Percentiles rank a stretch among this genome's conserved stretches.
Evolutionary conservation across 371 early-diverging fungal genomes (phyloP).

Genomic region (Mucor plumbeus): DNA sequence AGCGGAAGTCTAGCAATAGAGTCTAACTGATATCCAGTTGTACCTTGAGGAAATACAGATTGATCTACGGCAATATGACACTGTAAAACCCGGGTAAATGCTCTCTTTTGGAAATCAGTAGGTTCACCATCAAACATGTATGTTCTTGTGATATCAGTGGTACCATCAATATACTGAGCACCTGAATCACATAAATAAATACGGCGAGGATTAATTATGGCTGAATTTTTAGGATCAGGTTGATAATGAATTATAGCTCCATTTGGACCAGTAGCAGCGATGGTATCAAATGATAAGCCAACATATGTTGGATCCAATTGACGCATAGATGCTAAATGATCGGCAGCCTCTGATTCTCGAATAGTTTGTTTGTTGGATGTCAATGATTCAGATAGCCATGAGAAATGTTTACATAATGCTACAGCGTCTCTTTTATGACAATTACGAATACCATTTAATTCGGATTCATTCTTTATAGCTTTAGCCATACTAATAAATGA

Average conservation of each 20-base stretch:
- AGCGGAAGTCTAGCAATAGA: constrained; percentile 85
- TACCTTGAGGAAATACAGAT: constrained; percentile 85
- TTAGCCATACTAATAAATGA: constrained; percentile 83
- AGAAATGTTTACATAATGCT: constrained; percentile 91
- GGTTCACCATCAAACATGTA: constrained; percentile 87
- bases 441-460: constrained; percentile 90
- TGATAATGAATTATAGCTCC: constrained; percentile 97
- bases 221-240: constrained; percentile 71
- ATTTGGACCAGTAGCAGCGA: constrained; percentile 91
- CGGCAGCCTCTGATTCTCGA: constrained; percentile 81
- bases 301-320: constrained; percentile 42
- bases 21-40: constrained; percentile 85
- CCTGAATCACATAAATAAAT: constrained; percentile 98
- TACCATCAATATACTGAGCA: constrained; percentile 97
- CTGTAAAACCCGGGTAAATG: constrained; percentile 96
- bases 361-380: constrained; percentile 45
- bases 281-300: constrained; percentile 94
- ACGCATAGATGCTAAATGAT: constrained; percentile 78
- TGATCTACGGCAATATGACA: constrained; percentile 92
- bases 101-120: constrained; percentile 80
- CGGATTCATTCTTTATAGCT: constrained; percentile 92
- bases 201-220: constrained; percentile 54
- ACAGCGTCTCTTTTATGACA: constrained; percentile 94
- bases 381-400: constrained; percentile 91
- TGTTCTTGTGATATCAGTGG: constrained; percentile 99